Evolutionary conservation across 306 rosid genomes (phyloP).

Genomic region (Prunus mongolica): DNA sequence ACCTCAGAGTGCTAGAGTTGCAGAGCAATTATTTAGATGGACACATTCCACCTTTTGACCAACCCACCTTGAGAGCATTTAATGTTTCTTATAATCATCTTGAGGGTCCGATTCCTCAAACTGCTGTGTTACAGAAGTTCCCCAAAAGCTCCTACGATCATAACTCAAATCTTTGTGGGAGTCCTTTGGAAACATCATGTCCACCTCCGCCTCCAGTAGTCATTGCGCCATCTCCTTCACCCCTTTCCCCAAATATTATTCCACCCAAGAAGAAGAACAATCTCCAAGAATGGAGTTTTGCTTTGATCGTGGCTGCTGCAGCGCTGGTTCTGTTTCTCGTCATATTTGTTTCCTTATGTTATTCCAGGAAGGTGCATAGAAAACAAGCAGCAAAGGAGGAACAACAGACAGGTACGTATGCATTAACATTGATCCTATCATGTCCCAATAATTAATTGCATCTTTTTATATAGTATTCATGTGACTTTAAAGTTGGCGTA

Average conservation of each 20-base stretch:
- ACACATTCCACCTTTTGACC: conserved; percentile 57
- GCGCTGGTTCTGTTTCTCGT: conserved; percentile 26
- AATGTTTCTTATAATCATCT: conserved; percentile 61
- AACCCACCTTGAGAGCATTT: conserved; percentile 40
- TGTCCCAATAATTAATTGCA: too few relatives aligned
- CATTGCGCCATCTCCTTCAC: background rate
- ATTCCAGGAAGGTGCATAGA: conserved; percentile 14
- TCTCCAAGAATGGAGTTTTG: conserved; percentile 28
- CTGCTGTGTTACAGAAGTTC: conserved; percentile 43
- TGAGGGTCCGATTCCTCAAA: conserved; percentile 51
- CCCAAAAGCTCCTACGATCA: conserved; percentile 40
- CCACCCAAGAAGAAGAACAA: background rate
- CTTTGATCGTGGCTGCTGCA: conserved; percentile 35
- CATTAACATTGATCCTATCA: too few relatives aligned
- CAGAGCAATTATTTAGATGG: conserved; percentile 44
- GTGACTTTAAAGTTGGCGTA: too few relatives aligned
- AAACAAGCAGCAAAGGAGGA: conserved; percentile 29
- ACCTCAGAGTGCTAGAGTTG: conserved; percentile 37
- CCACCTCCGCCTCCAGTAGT: conserved; percentile 4
- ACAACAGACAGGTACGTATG: conserved; percentile 15
- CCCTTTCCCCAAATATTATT: background rate
- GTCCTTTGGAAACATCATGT: conserved; percentile 45
- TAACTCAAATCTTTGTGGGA: conserved; percentile 60
- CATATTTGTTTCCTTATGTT: conserved; percentile 33
- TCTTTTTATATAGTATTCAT: too few relatives aligned